Percentiles rank a stretch among this genome's conserved stretches.
These are phyloP conservation scores for Candida wancherniae DNA, from an alignment of 805 yeast species.

Conservation along the genomic window DNA sequence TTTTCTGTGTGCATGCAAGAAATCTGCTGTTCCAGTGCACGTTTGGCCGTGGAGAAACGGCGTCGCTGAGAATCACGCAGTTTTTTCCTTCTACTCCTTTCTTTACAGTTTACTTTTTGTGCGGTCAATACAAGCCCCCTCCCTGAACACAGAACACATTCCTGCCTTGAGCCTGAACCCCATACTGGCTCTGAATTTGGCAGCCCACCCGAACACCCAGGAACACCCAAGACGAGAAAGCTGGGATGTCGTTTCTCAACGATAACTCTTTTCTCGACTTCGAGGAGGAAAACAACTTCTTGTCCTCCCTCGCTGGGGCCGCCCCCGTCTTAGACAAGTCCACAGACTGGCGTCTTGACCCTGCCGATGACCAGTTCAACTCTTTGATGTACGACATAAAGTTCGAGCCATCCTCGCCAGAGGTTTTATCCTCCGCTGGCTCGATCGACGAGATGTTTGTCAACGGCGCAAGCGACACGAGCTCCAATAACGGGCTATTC, in stretches of 20 bases:
- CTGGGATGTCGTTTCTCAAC: constrained; percentile 5
- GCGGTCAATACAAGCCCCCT: too few relatives aligned
- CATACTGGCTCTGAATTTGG: too few relatives aligned
- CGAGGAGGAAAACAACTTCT: constrained; percentile 14
- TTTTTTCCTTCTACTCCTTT: too few relatives aligned
- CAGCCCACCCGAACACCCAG: too few relatives aligned
- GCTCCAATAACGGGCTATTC: neutral
- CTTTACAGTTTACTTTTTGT: too few relatives aligned
- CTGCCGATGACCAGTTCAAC: constrained; percentile 4
- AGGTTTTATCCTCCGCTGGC: constrained; percentile 5
- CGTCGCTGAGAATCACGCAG: too few relatives aligned
- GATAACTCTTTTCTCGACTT: constrained; percentile 11
- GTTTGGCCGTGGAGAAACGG: too few relatives aligned
- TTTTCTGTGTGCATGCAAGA: constrained; percentile 7
- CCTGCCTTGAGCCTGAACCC: too few relatives aligned
- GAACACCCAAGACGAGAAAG: too few relatives aligned
- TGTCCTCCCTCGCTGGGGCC: constrained; percentile 11
- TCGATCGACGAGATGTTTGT: constrained; percentile 5
- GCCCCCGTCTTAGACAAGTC: constrained; percentile 11
- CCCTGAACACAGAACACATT: too few relatives aligned
- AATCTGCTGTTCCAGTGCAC: constrained; percentile 7
- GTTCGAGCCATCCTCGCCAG: constrained; percentile 6
- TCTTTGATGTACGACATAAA: constrained; percentile 3
- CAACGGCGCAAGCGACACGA: constrained; percentile 1
- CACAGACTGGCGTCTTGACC: constrained; percentile 8